These are phyloP conservation scores for Pseudonectria buxi DNA, from an alignment of 2,329 filamentous ascomycete species.

Conservation along the genomic window DNA sequence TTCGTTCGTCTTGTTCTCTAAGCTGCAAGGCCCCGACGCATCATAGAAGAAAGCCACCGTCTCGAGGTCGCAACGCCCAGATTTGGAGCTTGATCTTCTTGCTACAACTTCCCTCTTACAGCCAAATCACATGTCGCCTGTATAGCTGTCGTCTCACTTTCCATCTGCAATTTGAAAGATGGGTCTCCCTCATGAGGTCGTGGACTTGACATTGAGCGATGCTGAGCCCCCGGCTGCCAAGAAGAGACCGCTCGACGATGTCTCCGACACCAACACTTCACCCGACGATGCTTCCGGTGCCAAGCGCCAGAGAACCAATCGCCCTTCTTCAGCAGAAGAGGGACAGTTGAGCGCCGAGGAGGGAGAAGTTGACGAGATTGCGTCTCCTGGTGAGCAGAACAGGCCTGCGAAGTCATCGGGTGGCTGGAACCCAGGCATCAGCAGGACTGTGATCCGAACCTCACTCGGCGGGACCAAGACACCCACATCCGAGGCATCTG, in stretches of 20 bases:
- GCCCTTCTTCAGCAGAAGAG: slow-evolving; percentile 2
- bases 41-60: no score
- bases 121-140: no score
- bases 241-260: slow-evolving; percentile 24
- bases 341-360: slow-evolving; percentile 22
- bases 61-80: no score
- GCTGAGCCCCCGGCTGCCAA: slow-evolving; percentile 16
- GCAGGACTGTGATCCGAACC: slow-evolving; percentile 6
- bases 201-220: slow-evolving; percentile 19
- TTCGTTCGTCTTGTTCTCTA: no score
- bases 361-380: slow-evolving; percentile 25
- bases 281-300: slow-evolving; percentile 5
- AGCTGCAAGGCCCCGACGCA: no score
- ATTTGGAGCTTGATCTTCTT: no score
- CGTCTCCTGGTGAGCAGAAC: neutral
- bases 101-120: no score
- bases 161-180: slow-evolving; percentile 4
- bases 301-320: slow-evolving; percentile 16
- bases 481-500: neutral
- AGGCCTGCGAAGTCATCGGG: slow-evolving; percentile 5
- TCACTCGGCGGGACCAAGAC: slow-evolving; percentile 1
- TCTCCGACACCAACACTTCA: slow-evolving; percentile 5
- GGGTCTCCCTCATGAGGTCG: slow-evolving; percentile 14
- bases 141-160: no score
- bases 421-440: slow-evolving; percentile 12